These are phyloP conservation scores for Actinomortierella wolfii DNA, from an alignment of 371 early-diverging fungal genomes.

Conservation along the genomic window DNA sequence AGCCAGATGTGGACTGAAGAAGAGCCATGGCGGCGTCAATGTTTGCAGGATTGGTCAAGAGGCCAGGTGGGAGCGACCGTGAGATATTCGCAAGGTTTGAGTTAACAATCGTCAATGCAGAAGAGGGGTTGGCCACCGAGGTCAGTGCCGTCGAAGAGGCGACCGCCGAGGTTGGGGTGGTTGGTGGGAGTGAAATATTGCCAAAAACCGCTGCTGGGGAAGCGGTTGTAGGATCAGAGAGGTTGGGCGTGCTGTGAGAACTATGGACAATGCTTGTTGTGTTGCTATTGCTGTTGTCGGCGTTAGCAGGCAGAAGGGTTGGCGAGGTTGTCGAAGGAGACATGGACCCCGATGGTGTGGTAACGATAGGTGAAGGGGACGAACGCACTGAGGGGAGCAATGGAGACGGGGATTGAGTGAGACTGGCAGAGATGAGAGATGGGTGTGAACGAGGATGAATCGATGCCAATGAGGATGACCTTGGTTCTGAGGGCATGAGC, in stretches of 20 bases:
- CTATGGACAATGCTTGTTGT: slow-evolving; percentile 15
- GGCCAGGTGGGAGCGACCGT: slow-evolving; percentile 5
- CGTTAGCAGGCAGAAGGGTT: neutral
- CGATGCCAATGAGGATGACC: neutral
- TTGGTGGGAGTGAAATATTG: slow-evolving; percentile 5
- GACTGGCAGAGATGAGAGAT: neutral
- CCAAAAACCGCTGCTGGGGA: slow-evolving; percentile 8
- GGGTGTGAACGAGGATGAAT: neutral
- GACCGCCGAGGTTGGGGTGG: slow-evolving; percentile 21
- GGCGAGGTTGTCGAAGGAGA: too few relatives aligned
- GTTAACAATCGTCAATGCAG: neutral
- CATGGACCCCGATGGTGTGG: neutral
- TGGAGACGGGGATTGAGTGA: neutral
- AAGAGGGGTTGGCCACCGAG: slow-evolving; percentile 10
- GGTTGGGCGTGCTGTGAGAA: neutral
- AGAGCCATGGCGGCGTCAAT: slow-evolving; percentile 3
- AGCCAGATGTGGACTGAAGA: slow-evolving; percentile 1
- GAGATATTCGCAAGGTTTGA: neutral
- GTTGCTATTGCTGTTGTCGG: neutral
- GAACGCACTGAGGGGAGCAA: neutral
- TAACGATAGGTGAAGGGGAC: neutral
- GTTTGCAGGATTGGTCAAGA: neutral
- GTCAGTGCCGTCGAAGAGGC: slow-evolving; percentile 13
- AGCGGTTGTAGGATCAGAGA: neutral
- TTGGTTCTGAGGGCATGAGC: too few relatives aligned